phyloP scores from a whole-genome alignment of 768 basidiomycete genomes.

The Cyclocybe cylindracea region DNA sequence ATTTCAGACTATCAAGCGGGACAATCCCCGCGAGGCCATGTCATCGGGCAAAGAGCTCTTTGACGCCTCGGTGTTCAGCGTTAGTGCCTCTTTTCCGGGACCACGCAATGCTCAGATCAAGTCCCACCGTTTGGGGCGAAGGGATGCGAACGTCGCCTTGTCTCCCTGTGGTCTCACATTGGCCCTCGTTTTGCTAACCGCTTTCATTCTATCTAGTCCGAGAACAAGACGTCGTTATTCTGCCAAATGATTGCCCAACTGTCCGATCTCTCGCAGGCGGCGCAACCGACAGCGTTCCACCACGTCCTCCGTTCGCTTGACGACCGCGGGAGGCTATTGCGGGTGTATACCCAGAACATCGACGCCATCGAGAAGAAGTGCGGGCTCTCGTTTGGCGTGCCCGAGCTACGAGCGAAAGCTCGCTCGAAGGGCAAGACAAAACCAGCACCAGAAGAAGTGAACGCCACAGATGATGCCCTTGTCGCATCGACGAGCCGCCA shows the following conservation, averaged over 20 bases:
- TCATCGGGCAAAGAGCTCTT: conserved; percentile 86
- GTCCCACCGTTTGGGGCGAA: not conserved
- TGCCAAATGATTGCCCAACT: conserved; percentile 90
- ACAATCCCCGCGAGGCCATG: conserved; percentile 72
- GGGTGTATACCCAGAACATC: conserved; percentile 94
- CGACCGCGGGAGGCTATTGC: conserved; percentile 70
- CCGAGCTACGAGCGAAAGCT: conserved; percentile 60
- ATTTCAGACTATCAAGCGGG: conserved; percentile 75
- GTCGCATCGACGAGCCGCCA: conserved; percentile 30
- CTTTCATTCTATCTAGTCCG: conserved; percentile 49
- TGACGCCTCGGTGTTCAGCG: conserved; percentile 87
- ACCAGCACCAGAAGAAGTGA: conserved; percentile 9
- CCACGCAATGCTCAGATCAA: not conserved
- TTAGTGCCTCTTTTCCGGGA: conserved; percentile 36
- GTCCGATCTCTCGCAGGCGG: conserved; percentile 68
- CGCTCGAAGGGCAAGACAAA: conserved; percentile 45
- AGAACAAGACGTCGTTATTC: conserved; percentile 73
- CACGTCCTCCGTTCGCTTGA: conserved; percentile 73
- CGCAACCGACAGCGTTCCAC: conserved; percentile 83
- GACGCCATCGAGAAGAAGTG: conserved; percentile 85
- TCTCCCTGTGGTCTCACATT: not conserved
- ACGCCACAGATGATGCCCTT: conserved; percentile 3
- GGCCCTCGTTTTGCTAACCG: conserved; percentile 2
- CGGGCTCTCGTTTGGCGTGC: conserved; percentile 87
- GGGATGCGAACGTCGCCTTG: not conserved